Conservation (phyloP, 2,329 filamentous ascomycete genomes). For the Ascosphaera acerosa region DNA sequence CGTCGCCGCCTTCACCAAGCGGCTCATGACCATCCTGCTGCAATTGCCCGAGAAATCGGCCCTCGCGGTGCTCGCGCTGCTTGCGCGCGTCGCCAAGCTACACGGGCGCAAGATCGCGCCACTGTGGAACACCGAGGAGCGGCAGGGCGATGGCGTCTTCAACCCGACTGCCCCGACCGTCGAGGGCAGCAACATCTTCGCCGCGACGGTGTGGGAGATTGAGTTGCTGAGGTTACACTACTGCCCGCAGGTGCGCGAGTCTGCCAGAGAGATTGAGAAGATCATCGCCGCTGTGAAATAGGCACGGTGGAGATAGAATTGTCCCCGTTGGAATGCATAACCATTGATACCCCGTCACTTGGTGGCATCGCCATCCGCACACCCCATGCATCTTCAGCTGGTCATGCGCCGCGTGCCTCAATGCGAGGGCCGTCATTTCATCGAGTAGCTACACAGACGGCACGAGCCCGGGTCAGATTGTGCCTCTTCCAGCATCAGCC, state of each 20-base stretch:
- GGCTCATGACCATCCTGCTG: conserved; percentile 55
- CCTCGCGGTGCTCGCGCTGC: conserved; percentile 50
- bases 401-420: too few species aligned
- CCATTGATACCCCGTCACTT: too few species aligned
- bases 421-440: too few species aligned
- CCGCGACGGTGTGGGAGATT: conserved; percentile 77
- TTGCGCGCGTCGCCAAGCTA: conserved; percentile 53
- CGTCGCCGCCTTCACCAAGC: conserved; percentile 81
- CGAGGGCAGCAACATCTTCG: conserved; percentile 75
- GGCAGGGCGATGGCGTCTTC: conserved; percentile 71
- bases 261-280: conserved; percentile 43
- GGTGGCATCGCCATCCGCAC: too few species aligned
- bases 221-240: conserved; percentile 70
- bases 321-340: too few species aligned
- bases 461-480: too few species aligned
- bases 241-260: conserved; percentile 62
- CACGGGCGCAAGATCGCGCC: conserved; percentile 60
- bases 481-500: too few species aligned
- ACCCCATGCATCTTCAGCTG: too few species aligned
- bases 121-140: conserved; percentile 89
- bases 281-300: conserved; percentile 20
- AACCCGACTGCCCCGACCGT: conserved; percentile 46
- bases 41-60: conserved; percentile 80
- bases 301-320: conserved; percentile 1
- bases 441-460: too few species aligned